These are phyloP conservation scores for Calonectria pauciramosa DNA, from an alignment of 2,329 filamentous ascomycete species.

Conservation along the genomic window DNA sequence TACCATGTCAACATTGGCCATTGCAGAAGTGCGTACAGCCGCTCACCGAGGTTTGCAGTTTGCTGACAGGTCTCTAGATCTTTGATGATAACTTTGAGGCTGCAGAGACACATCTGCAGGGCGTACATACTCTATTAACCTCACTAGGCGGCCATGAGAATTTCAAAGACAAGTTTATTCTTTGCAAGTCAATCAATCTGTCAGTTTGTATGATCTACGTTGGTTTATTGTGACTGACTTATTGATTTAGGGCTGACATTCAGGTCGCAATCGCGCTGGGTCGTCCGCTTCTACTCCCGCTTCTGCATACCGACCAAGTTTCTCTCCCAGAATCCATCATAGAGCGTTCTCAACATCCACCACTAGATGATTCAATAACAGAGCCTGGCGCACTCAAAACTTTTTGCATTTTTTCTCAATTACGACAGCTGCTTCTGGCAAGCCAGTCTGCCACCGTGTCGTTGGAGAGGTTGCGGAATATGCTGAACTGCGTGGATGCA, in stretches of 20 bases:
- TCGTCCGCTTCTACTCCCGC: not conserved
- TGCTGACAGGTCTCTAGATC: not conserved
- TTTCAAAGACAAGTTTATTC: not conserved
- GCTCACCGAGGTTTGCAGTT: not conserved
- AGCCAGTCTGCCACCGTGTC: not conserved
- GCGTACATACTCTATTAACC: not conserved
- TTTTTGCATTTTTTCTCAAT: not conserved
- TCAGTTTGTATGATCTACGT: not conserved
- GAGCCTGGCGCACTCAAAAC: not conserved
- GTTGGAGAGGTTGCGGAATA: not conserved
- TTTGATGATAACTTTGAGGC: conserved; percentile 8
- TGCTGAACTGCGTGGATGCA: not conserved
- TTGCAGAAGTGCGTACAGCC: not conserved
- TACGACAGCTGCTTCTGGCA: conserved; percentile 2
- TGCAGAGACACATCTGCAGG: conserved; percentile 3
- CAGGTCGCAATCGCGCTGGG: conserved; percentile 7
- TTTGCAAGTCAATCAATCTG: conserved; percentile 21
- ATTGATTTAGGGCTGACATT: not conserved
- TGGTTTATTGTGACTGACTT: not conserved
- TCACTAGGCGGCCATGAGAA: not conserved
- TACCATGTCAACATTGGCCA: conserved; percentile 14
- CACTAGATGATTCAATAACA: not conserved
- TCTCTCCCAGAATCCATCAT: not conserved
- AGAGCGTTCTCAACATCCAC: not conserved
- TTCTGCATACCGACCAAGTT: not conserved